Evolutionary conservation across 306 rosid genomes (phyloP).

Genomic region (Albizia julibrissin): DNA sequence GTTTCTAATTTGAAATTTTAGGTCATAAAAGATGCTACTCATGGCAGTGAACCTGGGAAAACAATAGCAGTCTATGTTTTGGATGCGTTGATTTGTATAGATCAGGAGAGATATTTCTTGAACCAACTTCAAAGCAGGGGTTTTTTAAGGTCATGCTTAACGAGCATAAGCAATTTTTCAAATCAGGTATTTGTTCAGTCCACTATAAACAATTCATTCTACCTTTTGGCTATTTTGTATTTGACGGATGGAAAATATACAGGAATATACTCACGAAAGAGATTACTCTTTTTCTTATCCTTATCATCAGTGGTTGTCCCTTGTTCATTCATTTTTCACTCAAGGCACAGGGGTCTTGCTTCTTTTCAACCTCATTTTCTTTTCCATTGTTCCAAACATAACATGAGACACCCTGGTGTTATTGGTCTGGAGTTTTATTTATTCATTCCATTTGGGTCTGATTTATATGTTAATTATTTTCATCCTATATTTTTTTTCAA

Average conservation of each 20-base stretch:
- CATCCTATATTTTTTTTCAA: neutral
- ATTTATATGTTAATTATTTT: slow-evolving; percentile 3
- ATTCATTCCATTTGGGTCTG: slow-evolving; percentile 2
- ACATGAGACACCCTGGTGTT: neutral
- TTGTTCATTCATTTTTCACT: neutral
- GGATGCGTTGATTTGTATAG: slow-evolving; percentile 86
- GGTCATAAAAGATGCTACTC: slow-evolving; percentile 91
- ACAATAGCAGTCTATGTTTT: slow-evolving; percentile 79
- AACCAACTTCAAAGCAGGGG: slow-evolving; percentile 94
- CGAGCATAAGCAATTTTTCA: slow-evolving; percentile 73
- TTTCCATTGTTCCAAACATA: neutral
- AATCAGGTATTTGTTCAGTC: slow-evolving; percentile 64
- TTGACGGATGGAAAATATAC: neutral
- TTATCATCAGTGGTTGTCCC: neutral
- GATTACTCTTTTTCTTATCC: neutral
- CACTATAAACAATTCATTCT: slow-evolving; percentile 8
- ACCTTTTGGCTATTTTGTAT: neutral
- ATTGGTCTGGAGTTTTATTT: slow-evolving; percentile 12
- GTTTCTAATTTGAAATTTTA: slow-evolving; percentile 41
- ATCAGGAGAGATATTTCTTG: slow-evolving; percentile 85
- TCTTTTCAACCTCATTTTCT: neutral
- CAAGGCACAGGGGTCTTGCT: neutral
- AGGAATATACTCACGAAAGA: neutral
- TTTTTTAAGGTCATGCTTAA: slow-evolving; percentile 80
- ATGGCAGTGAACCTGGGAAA: slow-evolving; percentile 96